A percentile compares a stretch with the other conserved stretches of the same genome.
phyloP scores from a whole-genome alignment of 2,329 filamentous ascomycete species.

The Sarocladium strictum region DNA sequence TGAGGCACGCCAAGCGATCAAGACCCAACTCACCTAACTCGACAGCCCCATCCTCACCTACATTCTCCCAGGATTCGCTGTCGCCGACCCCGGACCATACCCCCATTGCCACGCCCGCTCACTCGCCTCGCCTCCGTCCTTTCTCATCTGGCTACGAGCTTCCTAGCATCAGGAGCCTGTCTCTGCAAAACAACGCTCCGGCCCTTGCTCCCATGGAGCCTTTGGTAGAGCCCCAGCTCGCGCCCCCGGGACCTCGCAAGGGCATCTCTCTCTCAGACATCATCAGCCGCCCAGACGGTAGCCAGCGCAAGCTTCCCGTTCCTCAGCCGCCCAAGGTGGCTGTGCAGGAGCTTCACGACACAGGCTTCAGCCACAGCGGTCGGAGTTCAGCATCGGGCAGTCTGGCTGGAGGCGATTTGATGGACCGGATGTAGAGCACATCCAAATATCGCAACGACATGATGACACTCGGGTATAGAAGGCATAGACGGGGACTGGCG shows the following conservation, averaged over 20 bases:
- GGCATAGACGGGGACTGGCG: slow-evolving; percentile 4
- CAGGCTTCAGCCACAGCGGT: slow-evolving; percentile 64
- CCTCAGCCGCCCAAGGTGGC: slow-evolving; percentile 87
- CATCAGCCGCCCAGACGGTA: slow-evolving; percentile 80
- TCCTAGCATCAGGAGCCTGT: slow-evolving; percentile 70
- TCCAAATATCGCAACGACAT: slow-evolving; percentile 8
- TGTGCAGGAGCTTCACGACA: slow-evolving; percentile 73
- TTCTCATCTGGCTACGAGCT: slow-evolving; percentile 67
- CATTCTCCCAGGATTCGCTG: slow-evolving; percentile 90
- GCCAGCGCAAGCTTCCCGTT: slow-evolving; percentile 84
- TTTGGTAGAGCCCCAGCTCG: slow-evolving; percentile 37
- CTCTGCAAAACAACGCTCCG: slow-evolving; percentile 47
- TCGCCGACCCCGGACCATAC: slow-evolving; percentile 97
- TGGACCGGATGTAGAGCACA: slow-evolving; percentile 43
- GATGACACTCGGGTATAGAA: slow-evolving; percentile 8
- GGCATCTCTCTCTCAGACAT: slow-evolving; percentile 88
- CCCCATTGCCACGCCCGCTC: slow-evolving; percentile 93
- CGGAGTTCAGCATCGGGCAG: slow-evolving; percentile 74
- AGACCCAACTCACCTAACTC: slow-evolving; percentile 91
- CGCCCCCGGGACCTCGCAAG: slow-evolving; percentile 38
- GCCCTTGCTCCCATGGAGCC: slow-evolving; percentile 55
- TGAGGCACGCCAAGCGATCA: slow-evolving; percentile 79
- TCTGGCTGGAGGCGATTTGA: slow-evolving; percentile 65
- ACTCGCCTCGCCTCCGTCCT: slow-evolving; percentile 85
- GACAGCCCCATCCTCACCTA: slow-evolving; percentile 91